Conservation (phyloP, 1,139 yeast genomes). For the Suhomyces coccinellae region DNA sequence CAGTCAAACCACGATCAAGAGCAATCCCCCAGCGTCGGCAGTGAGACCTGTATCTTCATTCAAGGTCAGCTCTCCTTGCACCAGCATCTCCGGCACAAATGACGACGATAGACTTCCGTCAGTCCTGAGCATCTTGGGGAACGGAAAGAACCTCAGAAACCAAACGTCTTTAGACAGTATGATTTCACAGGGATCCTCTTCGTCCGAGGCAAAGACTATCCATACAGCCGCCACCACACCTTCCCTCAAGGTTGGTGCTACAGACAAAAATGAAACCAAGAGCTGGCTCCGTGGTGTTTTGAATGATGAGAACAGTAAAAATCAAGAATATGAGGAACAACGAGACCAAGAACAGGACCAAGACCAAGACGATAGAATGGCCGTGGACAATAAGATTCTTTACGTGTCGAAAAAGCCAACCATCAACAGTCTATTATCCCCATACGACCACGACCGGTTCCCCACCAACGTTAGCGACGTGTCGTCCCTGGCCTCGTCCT, state of each 20-base stretch:
- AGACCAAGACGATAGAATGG: neutral
- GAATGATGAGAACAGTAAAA: conserved; percentile 9
- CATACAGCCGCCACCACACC: conserved; percentile 3
- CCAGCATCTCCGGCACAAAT: conserved; percentile 1
- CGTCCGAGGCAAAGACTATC: neutral
- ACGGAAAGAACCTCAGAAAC: conserved; percentile 4
- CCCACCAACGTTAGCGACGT: conserved; percentile 11
- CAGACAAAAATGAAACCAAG: conserved; percentile 10
- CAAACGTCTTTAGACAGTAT: conserved; percentile 9
- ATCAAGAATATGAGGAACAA: neutral
- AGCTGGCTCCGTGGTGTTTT: conserved; percentile 18
- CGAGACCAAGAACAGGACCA: neutral
- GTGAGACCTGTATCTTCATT: conserved; percentile 3
- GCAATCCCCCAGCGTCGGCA: conserved; percentile 3
- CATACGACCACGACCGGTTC: conserved; percentile 25
- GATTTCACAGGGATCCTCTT: conserved; percentile 2
- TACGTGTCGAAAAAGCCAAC: conserved; percentile 33
- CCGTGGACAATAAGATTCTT: conserved; percentile 1
- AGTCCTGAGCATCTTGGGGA: conserved; percentile 14
- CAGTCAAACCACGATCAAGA: conserved; percentile 24
- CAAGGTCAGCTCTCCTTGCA: conserved; percentile 1
- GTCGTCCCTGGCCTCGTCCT: conserved; percentile 7
- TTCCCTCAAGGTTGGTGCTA: neutral
- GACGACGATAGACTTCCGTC: conserved; percentile 14
- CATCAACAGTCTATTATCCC: conserved; percentile 37